phyloP scores from a whole-genome alignment of 2,329 filamentous ascomycete genomes.

The Xylariaceae sp. region DNA sequence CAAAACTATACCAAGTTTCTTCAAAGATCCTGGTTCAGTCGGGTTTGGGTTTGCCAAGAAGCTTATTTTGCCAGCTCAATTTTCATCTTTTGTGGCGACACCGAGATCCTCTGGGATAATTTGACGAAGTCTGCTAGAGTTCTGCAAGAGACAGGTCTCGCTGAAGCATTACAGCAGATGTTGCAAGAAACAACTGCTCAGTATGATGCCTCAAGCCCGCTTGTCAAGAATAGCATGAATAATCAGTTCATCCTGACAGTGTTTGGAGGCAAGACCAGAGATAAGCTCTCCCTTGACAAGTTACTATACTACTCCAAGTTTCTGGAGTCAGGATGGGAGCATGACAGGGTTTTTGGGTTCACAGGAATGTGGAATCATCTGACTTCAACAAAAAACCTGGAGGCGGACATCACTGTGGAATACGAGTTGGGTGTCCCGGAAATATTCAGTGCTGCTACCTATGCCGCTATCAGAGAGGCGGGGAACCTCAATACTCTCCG shows the following conservation, averaged over 20 bases:
- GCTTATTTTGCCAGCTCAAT: constrained; percentile 1
- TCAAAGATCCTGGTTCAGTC: constrained; percentile 1
- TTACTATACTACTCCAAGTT: neutral
- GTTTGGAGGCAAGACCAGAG: neutral
- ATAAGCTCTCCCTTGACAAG: neutral
- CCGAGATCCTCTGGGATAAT: neutral
- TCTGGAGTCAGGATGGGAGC: neutral
- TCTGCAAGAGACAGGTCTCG: constrained; percentile 1
- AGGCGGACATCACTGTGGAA: neutral
- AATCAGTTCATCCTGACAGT: constrained; percentile 1
- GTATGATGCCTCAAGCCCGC: neutral
- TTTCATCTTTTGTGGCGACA: neutral
- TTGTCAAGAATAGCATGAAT: neutral
- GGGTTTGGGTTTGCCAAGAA: constrained; percentile 4
- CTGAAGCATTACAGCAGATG: constrained; percentile 1
- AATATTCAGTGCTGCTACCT: neutral
- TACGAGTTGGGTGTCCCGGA: neutral
- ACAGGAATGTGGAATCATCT: neutral
- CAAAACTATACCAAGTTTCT: neutral
- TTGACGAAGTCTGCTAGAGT: neutral
- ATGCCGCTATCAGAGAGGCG: neutral
- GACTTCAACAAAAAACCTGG: neutral
- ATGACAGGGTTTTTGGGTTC: constrained; percentile 1
- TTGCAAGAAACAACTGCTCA: neutral
- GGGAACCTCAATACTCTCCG: constrained; percentile 1